Percentiles rank a stretch among this genome's conserved stretches.
These are phyloP conservation scores for Pythium apleroticum DNA, from an alignment of 352 stramenopile genomes.

Conservation along the genomic window DNA sequence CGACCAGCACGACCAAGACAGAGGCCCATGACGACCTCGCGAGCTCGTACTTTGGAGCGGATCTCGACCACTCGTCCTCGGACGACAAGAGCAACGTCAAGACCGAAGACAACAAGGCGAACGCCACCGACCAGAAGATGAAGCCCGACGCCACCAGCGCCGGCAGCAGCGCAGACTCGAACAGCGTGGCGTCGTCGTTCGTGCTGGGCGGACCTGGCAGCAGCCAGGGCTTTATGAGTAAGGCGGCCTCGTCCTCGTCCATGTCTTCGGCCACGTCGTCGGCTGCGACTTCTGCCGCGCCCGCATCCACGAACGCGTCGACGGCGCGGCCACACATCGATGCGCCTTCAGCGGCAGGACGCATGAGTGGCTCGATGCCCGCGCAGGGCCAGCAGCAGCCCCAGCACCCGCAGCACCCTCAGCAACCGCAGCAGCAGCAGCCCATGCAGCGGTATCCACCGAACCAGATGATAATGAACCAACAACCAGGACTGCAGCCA, in stretches of 20 bases:
- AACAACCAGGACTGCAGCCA: constrained; percentile 38
- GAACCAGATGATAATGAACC: constrained; percentile 77
- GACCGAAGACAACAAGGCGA: constrained; percentile 32
- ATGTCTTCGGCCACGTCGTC: constrained; percentile 25
- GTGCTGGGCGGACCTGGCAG: constrained; percentile 20
- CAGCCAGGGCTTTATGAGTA: constrained; percentile 24
- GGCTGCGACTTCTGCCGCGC: constrained; percentile 16
- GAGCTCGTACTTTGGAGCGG: constrained; percentile 66
- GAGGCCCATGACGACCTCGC: constrained; percentile 38
- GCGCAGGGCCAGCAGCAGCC: constrained; percentile 27
- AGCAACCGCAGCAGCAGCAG: constrained; percentile 35
- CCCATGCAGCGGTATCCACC: constrained; percentile 47
- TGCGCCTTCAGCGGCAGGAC: constrained; percentile 28
- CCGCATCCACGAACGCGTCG: constrained; percentile 49
- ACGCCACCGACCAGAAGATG: constrained; percentile 23
- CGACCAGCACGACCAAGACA: constrained; percentile 23
- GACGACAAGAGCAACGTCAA: constrained; percentile 41
- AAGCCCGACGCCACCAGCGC: constrained; percentile 18
- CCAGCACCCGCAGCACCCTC: constrained; percentile 29
- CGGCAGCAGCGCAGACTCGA: constrained; percentile 12
- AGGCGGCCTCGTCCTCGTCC: background rate
- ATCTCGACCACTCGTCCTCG: constrained; percentile 37
- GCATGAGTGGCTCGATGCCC: constrained; percentile 16
- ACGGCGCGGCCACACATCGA: constrained; percentile 74
- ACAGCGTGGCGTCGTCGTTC: constrained; percentile 19